Conservation (phyloP, 768 basidiomycete genomes). For the Omphalotus guepiniiformis region DNA sequence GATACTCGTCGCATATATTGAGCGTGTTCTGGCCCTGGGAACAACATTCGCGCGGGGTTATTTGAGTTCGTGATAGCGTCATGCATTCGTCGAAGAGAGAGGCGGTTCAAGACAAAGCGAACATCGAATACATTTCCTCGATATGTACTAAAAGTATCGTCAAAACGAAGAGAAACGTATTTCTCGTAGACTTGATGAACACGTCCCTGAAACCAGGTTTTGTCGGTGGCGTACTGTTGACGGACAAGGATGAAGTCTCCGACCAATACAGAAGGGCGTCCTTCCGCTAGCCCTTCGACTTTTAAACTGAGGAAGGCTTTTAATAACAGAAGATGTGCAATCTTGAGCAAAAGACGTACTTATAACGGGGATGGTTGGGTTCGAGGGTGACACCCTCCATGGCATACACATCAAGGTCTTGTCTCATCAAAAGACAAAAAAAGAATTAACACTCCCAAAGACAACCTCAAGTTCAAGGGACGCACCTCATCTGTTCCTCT, state of each 20-base stretch:
- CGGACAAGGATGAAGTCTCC: slow-evolving; percentile 41
- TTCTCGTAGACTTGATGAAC: slow-evolving; percentile 44
- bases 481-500: slow-evolving; percentile 45
- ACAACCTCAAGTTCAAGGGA: too few relatives aligned
- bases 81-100: slow-evolving; percentile 51
- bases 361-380: slow-evolving; percentile 36
- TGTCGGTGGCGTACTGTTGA: slow-evolving; percentile 17
- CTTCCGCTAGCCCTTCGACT: slow-evolving; percentile 55
- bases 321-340: background rate
- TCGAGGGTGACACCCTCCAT: slow-evolving; percentile 32
- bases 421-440: slow-evolving; percentile 23
- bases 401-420: slow-evolving; percentile 34
- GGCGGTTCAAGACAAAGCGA: slow-evolving; percentile 52
- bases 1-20: slow-evolving; percentile 16
- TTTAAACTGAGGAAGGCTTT: slow-evolving; percentile 33
- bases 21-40: slow-evolving; percentile 34
- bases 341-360: slow-evolving; percentile 33
- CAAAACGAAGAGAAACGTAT: slow-evolving; percentile 44
- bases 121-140: slow-evolving; percentile 43
- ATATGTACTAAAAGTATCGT: slow-evolving; percentile 37
- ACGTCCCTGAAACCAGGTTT: slow-evolving; percentile 36
- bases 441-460: slow-evolving; percentile 1
- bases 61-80: slow-evolving; percentile 41
- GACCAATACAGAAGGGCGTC: slow-evolving; percentile 53
- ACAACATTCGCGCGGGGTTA: slow-evolving; percentile 39